Percentiles rank a stretch among this genome's conserved stretches.
Conservation (phyloP, 129 eudicot genomes). For the Saposhnikovia divaricata region DNA sequence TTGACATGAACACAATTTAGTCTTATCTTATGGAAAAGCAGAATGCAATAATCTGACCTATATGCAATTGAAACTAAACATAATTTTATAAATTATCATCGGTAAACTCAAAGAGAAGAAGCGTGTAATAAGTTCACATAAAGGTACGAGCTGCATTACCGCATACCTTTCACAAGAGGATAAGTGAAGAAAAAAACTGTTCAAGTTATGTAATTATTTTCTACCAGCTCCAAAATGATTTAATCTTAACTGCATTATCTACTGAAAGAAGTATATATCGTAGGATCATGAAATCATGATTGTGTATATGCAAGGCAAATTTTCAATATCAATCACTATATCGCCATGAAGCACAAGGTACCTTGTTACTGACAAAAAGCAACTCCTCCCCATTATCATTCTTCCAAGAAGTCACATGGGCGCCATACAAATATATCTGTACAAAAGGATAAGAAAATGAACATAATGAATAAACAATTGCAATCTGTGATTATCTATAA, state of each 20-base stretch:
- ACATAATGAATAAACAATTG: background rate
- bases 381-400: conserved; percentile 70
- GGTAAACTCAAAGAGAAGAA: background rate
- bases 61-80: background rate
- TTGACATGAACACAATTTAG: background rate
- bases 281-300: background rate
- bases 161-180: background rate
- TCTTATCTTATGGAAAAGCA: background rate
- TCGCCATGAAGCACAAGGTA: conserved; percentile 13
- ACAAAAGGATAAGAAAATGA: conserved; percentile 11
- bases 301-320: background rate
- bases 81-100: background rate
- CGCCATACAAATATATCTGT: conserved; percentile 84
- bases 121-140: background rate
- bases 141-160: background rate
- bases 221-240: background rate
- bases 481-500: background rate
- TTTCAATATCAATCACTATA: background rate
- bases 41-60: background rate
- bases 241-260: background rate
- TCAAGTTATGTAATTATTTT: background rate
- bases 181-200: background rate
- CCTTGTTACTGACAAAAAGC: conserved; percentile 83
- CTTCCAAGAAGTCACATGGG: conserved; percentile 90
- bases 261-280: background rate